phyloP scores from a whole-genome alignment of 257 asterid species.

The Avicennia marina region DNA sequence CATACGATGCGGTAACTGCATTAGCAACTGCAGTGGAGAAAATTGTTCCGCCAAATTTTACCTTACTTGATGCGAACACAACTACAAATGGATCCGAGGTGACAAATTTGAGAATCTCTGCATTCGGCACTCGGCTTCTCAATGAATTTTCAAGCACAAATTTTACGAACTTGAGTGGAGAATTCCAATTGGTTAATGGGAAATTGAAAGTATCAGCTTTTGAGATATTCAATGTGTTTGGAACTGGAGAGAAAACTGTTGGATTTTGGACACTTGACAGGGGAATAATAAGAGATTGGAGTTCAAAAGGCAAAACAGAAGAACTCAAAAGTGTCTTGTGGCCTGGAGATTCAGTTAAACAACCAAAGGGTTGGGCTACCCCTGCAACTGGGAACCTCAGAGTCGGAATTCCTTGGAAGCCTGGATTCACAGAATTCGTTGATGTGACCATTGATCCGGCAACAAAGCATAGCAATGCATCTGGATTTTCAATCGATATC shows the following conservation, averaged over 20 bases:
- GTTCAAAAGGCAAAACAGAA: conserved; percentile 8
- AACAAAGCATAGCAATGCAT: conserved; percentile 8
- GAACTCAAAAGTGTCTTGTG: conserved; percentile 6
- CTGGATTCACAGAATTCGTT: conserved; percentile 37
- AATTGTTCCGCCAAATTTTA: conserved; percentile 13
- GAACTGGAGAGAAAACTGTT: conserved; percentile 39
- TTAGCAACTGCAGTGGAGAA: conserved; percentile 52
- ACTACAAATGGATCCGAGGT: conserved; percentile 11
- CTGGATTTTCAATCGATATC: conserved; percentile 36
- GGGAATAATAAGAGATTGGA: conserved; percentile 19
- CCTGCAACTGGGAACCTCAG: conserved; percentile 28
- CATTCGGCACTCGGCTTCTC: conserved; percentile 40
- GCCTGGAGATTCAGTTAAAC: conserved; percentile 40
- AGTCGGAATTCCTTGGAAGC: conserved; percentile 26
- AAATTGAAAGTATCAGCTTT: conserved; percentile 28
- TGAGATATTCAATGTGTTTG: conserved; percentile 53
- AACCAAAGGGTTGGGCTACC: conserved; percentile 36
- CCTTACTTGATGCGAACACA: not conserved
- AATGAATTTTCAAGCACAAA: conserved; percentile 22
- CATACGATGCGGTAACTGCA: conserved; percentile 52
- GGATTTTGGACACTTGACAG: conserved; percentile 52
- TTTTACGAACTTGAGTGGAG: conserved; percentile 50
- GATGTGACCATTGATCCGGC: conserved; percentile 11
- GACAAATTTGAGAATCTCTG: conserved; percentile 24
- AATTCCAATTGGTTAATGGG: conserved; percentile 32